Conservation (phyloP, 345 rosid species). For the Corchorus olitorius region DNA sequence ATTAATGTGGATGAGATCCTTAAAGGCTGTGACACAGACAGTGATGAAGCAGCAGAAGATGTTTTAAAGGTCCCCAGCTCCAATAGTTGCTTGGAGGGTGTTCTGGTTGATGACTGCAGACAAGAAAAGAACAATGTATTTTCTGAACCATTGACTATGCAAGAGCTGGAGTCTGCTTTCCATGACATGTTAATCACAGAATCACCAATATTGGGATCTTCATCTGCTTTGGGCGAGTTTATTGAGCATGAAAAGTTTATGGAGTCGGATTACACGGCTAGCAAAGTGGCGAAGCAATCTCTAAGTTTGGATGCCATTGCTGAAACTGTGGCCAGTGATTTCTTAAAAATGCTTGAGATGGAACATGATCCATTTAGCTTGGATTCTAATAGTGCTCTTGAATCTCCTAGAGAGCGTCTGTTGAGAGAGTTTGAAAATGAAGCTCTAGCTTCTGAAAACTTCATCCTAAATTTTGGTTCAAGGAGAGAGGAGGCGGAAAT, state of each 20-base stretch:
- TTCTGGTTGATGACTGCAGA: conserved; percentile 30
- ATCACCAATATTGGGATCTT: conserved; percentile 39
- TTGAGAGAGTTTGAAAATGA: conserved; percentile 78
- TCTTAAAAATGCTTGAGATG: conserved; percentile 62
- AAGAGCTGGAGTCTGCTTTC: conserved; percentile 40
- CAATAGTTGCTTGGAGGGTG: conserved; percentile 16
- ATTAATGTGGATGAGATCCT: conserved; percentile 56
- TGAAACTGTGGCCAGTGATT: conserved; percentile 66
- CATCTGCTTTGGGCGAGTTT: conserved; percentile 28
- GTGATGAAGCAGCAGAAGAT: conserved; percentile 28
- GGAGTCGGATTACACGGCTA: conserved; percentile 47
- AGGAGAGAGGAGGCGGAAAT: conserved; percentile 29
- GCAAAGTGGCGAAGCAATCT: conserved; percentile 41
- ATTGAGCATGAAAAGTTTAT: conserved; percentile 29
- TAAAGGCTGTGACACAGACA: conserved; percentile 39
- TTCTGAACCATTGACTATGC: conserved; percentile 23
- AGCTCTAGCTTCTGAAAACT: conserved; percentile 52
- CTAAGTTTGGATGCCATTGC: conserved; percentile 65
- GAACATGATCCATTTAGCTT: conserved; percentile 42
- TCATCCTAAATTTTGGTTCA: conserved; percentile 40
- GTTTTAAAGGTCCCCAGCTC: conserved; percentile 20
- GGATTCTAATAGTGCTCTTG: conserved; percentile 52
- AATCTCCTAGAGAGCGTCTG: conserved; percentile 80
- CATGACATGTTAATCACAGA: conserved; percentile 35
- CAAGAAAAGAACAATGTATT: conserved; percentile 28